These are phyloP conservation scores for Talaromyces sp. DNA, from an alignment of 2,329 filamentous ascomycete genomes.

Conservation along the genomic window DNA sequence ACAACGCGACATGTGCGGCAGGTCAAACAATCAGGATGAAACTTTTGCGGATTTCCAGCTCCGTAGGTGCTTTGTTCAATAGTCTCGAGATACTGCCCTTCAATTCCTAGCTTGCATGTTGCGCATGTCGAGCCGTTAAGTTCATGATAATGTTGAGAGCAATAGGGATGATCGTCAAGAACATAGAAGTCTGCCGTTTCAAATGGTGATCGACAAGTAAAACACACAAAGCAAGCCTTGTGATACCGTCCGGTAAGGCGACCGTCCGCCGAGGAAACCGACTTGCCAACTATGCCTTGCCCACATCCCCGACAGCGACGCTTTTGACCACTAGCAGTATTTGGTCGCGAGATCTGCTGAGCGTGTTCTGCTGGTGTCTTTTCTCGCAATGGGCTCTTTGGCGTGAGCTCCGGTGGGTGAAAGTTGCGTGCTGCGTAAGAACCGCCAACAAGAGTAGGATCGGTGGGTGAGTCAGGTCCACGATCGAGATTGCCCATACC, in stretches of 20 bases:
- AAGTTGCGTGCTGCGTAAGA: slow-evolving; percentile 23
- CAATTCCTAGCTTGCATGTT: slow-evolving; percentile 77
- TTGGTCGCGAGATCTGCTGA: slow-evolving; percentile 36
- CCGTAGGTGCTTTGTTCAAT: slow-evolving; percentile 39
- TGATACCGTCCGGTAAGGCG: slow-evolving; percentile 90
- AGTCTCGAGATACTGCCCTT: slow-evolving; percentile 89
- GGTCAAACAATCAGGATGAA: slow-evolving; percentile 81
- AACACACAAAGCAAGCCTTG: slow-evolving; percentile 90
- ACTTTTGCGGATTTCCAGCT: slow-evolving; percentile 55
- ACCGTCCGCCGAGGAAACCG: slow-evolving; percentile 88
- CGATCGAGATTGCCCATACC: slow-evolving; percentile 29
- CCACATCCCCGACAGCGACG: slow-evolving; percentile 82
- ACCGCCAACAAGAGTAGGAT: slow-evolving; percentile 44
- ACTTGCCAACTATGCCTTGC: slow-evolving; percentile 78
- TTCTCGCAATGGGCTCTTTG: slow-evolving; percentile 19
- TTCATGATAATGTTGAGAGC: slow-evolving; percentile 86
- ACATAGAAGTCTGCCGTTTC: slow-evolving; percentile 90
- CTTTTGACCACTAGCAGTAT: slow-evolving; percentile 51
- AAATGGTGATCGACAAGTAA: slow-evolving; percentile 76
- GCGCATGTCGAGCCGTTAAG: slow-evolving; percentile 83
- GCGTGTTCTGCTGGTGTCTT: slow-evolving; percentile 18
- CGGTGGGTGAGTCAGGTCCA: slow-evolving; percentile 48
- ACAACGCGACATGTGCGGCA: slow-evolving; percentile 70
- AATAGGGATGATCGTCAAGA: slow-evolving; percentile 80
- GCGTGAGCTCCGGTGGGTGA: slow-evolving; percentile 4